These are phyloP conservation scores for Anastatica hierochuntica DNA, from an alignment of 345 rosid genomes.

Conservation along the genomic window DNA sequence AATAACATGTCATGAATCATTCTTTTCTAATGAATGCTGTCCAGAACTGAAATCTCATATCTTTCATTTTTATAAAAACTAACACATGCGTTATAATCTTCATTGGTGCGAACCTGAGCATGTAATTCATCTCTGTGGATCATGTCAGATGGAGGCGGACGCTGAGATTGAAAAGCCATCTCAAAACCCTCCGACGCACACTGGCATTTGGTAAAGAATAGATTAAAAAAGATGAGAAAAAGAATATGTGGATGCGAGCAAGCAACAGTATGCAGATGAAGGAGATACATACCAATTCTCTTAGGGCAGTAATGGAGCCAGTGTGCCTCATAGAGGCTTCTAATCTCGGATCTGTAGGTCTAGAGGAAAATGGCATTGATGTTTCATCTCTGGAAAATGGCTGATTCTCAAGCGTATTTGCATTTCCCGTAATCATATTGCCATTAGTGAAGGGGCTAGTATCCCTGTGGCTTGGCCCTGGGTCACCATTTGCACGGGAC, in stretches of 20 bases:
- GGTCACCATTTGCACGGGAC: slow-evolving; percentile 42
- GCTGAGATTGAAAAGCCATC: slow-evolving; percentile 48
- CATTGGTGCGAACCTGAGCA: slow-evolving; percentile 52
- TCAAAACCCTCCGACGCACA: slow-evolving; percentile 74
- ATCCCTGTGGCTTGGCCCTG: slow-evolving; percentile 51
- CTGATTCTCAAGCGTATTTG: slow-evolving; percentile 39
- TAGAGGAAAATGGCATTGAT: slow-evolving; percentile 43
- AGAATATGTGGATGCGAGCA: neutral
- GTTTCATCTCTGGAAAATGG: slow-evolving; percentile 49
- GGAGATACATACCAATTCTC: slow-evolving; percentile 62
- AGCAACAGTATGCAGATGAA: slow-evolving; percentile 16
- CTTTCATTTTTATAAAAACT: too few species aligned
- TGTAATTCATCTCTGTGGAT: slow-evolving; percentile 66
- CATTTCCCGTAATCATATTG: slow-evolving; percentile 43
- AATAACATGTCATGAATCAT: too few species aligned
- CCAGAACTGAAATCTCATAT: slow-evolving; percentile 1
- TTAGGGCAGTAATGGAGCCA: slow-evolving; percentile 80
- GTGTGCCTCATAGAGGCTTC: slow-evolving; percentile 49
- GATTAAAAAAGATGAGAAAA: slow-evolving; percentile 8
- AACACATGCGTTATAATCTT: neutral
- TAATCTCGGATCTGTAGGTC: slow-evolving; percentile 53
- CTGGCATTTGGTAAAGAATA: slow-evolving; percentile 30
- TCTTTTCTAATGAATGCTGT: too few species aligned
- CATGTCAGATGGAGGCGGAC: slow-evolving; percentile 40
- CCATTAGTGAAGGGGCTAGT: slow-evolving; percentile 41